Evolutionary conservation across 441 rosid genomes (phyloP), one percentile per base, ranked within the genome.

Genomic region (Biscutella laevigata): DNA sequence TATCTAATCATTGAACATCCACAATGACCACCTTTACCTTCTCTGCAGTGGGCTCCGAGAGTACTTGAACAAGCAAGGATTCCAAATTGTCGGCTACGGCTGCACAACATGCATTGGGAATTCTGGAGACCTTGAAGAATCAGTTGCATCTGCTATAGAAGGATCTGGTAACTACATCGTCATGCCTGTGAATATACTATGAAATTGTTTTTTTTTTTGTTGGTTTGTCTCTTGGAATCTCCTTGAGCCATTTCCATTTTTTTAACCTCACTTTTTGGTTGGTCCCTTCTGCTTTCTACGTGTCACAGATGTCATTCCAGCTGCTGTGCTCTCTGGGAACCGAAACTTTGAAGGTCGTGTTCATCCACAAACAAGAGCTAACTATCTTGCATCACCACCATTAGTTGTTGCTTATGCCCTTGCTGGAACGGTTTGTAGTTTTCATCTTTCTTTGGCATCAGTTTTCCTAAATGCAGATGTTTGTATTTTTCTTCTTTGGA

Each of bases 361-460:
- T 49, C 89, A 82, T 71, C 83, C 86, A 17, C 58, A 66, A 43
- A 82, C 82, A 3, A 72, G 89, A 67, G 83, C 89, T 11, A 77
- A 82, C 61, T 82, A 77, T 66, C 84, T 79, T 46, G 82, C 89
- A 33, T 82, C 86, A n/a, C 86, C 86, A 15, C 83, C 86, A 33
- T 43, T 74, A 48, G 90, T 82, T 56, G 86, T 82, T 71, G 84
- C 84, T 36, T 82, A 82, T 52, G 81, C 86, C 27, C 86, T 82
- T 54, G 81, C 84, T 3, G 86, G 86, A 71, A 79, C 79, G 40
- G 86, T 80, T 67, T 29, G 77, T 48, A 60, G 33, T 44, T 36
- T 17, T 24, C 30, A 50, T 15, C 33, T 48, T 56, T 48, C 32
- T 20, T 5, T 24, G 20, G 20, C 2, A 17, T 17, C 20, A n/a